Base-by-base conservation (phyloP, 768 basidiomycete genomes). In the Lactifluus volemus region DNA sequence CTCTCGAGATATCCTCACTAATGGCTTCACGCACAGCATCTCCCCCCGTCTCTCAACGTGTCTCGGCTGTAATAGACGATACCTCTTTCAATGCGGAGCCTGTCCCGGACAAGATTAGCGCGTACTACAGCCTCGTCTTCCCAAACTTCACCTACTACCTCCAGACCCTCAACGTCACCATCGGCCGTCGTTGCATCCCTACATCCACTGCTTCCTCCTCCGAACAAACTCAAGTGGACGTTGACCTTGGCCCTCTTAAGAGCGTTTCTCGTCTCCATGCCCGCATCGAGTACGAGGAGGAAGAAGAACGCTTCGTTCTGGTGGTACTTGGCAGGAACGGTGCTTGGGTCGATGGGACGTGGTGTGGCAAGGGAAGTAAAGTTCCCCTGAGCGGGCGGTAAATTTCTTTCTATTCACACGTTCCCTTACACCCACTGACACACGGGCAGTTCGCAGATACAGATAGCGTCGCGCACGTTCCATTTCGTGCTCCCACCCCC, bases 241-340 rank as follows among this genome's bases (percentile, higher is more conserved):
- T 92, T 53, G 97, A 99, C 75, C 85, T 99, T 9, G 97, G 97
- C 8, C 88, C 92, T 4, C 81, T 98, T 51, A 98, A 98, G 83
- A 95, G 92, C 64, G 94, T 99, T 55, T 98, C 95, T n/a, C 83
- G 97, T 25, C 79, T 97, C 17, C 97, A 99, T 70, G 97, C 97
- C 38, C 87, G 85, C 77, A 94, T 98, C 67, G 92, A 91, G 72
- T 97, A 91, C 69, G 92, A 95, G 77, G 86, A 89, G 71, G 88
- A 91, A 8, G 86, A 88, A 63, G 89, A 90, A 63, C 84, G 88
- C 55, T 97, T 95, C 71, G 85, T 91, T 15, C 81, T 99, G 39
- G 84, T 85, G 61, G 95, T 99, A 41, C 81, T 92, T 41, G 97
- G 97, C n/a, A 79, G 97, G 60, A 98, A 99, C 68, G 97, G 97